Base-by-base conservation (phyloP, 345 rosid species). In the Nephelium lappaceum region DNA sequence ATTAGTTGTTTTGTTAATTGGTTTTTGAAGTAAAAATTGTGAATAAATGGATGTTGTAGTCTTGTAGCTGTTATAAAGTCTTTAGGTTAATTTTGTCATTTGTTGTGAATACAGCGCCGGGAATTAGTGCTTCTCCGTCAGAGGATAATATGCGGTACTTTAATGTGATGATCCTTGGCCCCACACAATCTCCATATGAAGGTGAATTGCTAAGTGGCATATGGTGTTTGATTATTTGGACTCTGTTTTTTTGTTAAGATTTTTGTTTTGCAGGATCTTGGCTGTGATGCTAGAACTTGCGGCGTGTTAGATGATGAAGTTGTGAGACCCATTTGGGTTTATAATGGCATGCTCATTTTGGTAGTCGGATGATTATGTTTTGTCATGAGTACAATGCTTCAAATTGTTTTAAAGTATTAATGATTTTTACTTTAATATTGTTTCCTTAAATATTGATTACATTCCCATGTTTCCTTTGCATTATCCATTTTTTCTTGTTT, bases 91-190 rank as follows among this genome's bases (percentile, higher is more conserved):
- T 74, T 71, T 63, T n/a, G 83, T 78, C 47, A 49, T 69, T 71
- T 73, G 71, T 72, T 73, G 69, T 77, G 65, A 73, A 18, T 87
- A 64, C 88, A 95, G 98, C 98, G 10, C 98, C 98, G 0, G 98
- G 98, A 74, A 95, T 95, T 36, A 95, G 98, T 83, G 98, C 98
- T 27, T 95, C 98, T 4, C 98, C 98, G 7, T 93, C 98, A 0
- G 98, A 95, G 83, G 98, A 95, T 62, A 93, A 95, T 72, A 95
- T 95, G 98, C 87, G 98, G 1, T 93, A 95, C 78, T 95, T 95
- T 77, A 95, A 93, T 77, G 98, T 95, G 71, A 95, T 95, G 98
- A 87, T 95, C 82, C 98, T 95, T 75, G 98, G 98, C 49, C 98
- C 98, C 18, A 31, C 98, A 6, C 98, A 95, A 77, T 95, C 98